Evolutionary conservation across 306 rosid genomes (phyloP).

Genomic region (Acacia crassicarpa): DNA sequence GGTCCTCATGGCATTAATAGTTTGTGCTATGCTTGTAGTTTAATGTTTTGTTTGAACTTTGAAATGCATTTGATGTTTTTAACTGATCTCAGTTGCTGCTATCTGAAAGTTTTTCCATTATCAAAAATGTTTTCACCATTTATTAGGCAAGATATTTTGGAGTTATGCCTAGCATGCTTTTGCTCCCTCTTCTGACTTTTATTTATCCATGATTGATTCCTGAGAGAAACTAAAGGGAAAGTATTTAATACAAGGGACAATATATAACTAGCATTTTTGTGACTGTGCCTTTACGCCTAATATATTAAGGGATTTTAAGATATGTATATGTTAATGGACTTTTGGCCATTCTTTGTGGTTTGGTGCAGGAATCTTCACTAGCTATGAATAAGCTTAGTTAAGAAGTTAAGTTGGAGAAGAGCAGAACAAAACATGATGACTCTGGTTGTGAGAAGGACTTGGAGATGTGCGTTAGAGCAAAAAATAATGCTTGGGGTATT

Average conservation of each 20-base stretch:
- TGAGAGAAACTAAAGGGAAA: constrained; percentile 2
- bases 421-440: too few species aligned
- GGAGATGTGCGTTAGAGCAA: too few species aligned
- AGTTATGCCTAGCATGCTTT: neutral
- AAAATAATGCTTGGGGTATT: too few species aligned
- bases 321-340: neutral
- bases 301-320: constrained; percentile 14
- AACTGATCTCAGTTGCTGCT: neutral
- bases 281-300: constrained; percentile 3
- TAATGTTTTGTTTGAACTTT: neutral
- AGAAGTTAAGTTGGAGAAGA: too few species aligned
- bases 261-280: constrained; percentile 12
- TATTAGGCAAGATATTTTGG: constrained; percentile 41
- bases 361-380: too few species aligned
- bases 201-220: constrained; percentile 29
- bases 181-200: constrained; percentile 7
- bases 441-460: too few species aligned
- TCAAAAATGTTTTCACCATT: too few species aligned
- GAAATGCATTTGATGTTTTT: neutral
- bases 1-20: neutral
- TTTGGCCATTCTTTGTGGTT: too few species aligned
- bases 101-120: neutral
- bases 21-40: neutral
- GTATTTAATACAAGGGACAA: neutral
- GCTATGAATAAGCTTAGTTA: too few species aligned